These are phyloP conservation scores for Rhododendron simsii DNA, from an alignment of 148 eudicot species.

Conservation along the genomic window DNA sequence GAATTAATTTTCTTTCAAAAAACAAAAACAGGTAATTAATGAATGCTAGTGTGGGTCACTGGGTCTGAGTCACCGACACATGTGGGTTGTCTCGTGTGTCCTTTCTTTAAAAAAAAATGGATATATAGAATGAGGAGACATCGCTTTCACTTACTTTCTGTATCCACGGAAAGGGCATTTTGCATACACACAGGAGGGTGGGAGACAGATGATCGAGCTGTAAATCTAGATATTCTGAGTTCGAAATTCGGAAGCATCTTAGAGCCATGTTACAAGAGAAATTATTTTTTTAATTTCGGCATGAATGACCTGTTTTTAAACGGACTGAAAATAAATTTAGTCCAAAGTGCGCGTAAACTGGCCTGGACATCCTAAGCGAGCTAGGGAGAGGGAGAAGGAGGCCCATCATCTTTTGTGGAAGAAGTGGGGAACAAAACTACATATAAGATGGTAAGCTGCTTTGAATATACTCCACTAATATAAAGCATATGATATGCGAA, in stretches of 20 bases:
- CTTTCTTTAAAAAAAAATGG: slow-evolving; percentile 3
- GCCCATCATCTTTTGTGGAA: slow-evolving; percentile 4
- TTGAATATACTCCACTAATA: neutral
- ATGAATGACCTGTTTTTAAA: no score
- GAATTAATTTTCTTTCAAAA: neutral
- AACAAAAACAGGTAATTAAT: neutral
- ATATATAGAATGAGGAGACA: slow-evolving; percentile 10
- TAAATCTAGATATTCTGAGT: no score
- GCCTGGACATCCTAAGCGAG: neutral
- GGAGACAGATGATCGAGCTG: neutral
- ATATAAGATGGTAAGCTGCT: neutral
- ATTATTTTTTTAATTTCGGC: no score
- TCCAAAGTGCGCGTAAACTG: no score
- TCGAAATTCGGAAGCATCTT: no score
- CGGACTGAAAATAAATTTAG: no score
- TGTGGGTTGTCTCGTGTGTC: slow-evolving; percentile 1
- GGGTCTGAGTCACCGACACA: slow-evolving; percentile 8
- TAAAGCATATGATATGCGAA: neutral
- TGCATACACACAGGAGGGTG: neutral
- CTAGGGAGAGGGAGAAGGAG: neutral
- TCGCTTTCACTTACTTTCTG: slow-evolving; percentile 30
- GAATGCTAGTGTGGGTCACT: neutral
- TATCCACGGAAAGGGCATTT: slow-evolving; percentile 12
- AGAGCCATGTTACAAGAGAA: no score
- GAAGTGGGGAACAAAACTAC: slow-evolving; percentile 11